A percentile compares a stretch with the other conserved stretches of the same genome.
Conservation (phyloP, 73 alveolate genomes). For the Stentor roeselii region DNA sequence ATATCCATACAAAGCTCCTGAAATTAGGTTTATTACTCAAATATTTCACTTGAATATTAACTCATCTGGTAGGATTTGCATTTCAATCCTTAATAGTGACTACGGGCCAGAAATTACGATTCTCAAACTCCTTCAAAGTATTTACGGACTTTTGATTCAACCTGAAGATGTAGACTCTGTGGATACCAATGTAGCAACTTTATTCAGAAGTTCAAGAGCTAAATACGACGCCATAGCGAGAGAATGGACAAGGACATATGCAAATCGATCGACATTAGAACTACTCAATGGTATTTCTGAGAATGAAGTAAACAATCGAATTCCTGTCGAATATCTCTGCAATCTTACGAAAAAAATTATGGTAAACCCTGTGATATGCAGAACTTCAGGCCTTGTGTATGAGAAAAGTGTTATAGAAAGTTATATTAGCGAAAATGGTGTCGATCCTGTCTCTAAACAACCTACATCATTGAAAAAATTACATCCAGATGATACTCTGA, state of each 20-base stretch:
- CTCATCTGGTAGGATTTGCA: constrained; percentile 24
- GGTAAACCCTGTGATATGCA: background rate
- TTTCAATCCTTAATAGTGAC: background rate
- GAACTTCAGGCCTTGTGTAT: background rate
- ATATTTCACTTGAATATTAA: constrained; percentile 26
- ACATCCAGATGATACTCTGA: too few relatives aligned
- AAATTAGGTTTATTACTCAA: constrained; percentile 18
- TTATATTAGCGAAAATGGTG: background rate
- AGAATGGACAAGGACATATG: constrained; percentile 27
- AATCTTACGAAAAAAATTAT: background rate
- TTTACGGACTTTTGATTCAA: constrained; percentile 33
- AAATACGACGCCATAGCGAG: constrained; percentile 12
- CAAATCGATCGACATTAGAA: constrained; percentile 25
- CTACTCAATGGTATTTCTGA: constrained; percentile 28
- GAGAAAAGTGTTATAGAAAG: background rate
- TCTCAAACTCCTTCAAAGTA: constrained; percentile 23
- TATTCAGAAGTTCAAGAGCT: constrained; percentile 30
- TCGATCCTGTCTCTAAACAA: too few relatives aligned
- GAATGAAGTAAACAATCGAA: background rate
- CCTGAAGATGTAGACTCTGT: constrained; percentile 53
- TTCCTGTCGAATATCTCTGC: background rate
- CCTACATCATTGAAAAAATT: too few relatives aligned
- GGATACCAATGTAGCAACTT: constrained; percentile 47
- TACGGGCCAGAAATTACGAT: constrained; percentile 49
- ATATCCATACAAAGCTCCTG: constrained; percentile 26